These are phyloP conservation scores for Aspergillus affinis DNA, from an alignment of 495 filamentous ascomycete genomes.

Conservation along the genomic window DNA sequence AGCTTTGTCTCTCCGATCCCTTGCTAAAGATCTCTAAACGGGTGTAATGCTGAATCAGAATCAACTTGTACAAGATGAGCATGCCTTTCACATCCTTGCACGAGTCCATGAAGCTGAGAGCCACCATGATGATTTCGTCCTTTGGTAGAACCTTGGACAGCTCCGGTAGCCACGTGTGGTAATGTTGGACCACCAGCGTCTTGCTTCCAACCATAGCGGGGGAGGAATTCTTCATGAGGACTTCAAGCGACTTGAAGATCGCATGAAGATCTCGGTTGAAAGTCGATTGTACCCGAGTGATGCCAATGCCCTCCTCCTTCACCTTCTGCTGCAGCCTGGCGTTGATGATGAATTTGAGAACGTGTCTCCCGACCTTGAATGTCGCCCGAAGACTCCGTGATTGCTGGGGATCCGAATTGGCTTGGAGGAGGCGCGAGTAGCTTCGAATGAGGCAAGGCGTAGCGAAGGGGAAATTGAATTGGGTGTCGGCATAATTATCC, in stretches of 20 bases:
- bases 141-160: constrained; percentile 71
- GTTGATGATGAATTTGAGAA: constrained; percentile 93
- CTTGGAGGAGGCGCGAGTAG: constrained; percentile 76
- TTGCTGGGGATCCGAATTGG: constrained; percentile 74
- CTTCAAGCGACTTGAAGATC: constrained; percentile 87
- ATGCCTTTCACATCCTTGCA: constrained; percentile 87
- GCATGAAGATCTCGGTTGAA: constrained; percentile 81
- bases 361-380: constrained; percentile 90
- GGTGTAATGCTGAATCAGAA: constrained; percentile 87
- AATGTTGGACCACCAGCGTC: constrained; percentile 92
- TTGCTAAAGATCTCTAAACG: constrained; percentile 75
- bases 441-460: constrained; percentile 88
- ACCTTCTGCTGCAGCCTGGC: constrained; percentile 81
- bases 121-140: constrained; percentile 86
- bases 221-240: constrained; percentile 81
- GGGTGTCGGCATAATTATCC: constrained; percentile 83
- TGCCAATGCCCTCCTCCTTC: constrained; percentile 87
- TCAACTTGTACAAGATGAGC: constrained; percentile 89
- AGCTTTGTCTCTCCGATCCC: constrained; percentile 66
- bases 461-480: constrained; percentile 92
- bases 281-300: constrained; percentile 70
- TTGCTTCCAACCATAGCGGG: constrained; percentile 89
- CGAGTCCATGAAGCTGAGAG: constrained; percentile 90
- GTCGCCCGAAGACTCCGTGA: constrained; percentile 84
- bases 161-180: constrained; percentile 94